Base-by-base conservation (phyloP, 1,284 basidiomycete genomes). In the Ganoderma lingzhi region DNA sequence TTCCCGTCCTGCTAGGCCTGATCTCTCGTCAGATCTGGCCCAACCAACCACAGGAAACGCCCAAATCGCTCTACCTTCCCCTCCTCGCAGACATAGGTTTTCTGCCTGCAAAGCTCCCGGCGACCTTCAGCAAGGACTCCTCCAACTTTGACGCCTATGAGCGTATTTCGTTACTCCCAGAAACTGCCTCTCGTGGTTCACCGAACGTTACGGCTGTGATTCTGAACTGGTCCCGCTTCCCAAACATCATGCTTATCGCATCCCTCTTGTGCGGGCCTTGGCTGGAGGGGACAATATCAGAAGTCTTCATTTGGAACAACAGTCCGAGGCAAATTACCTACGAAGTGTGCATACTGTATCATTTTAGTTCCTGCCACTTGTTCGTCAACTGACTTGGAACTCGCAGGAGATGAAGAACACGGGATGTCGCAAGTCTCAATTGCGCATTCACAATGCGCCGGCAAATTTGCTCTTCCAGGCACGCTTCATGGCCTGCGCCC, bases 231-330 rank as follows among this genome's bases (percentile, higher is more conserved):
- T 87, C 86, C 56, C 84, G 89, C 39, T 82, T 90, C 44, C 78
- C 82, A 0, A 92, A 92, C 73, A 88, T 92, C 53, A 76, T 87
- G 48, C 81, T 81, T 62, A 89, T 92, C 67, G 83, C 82, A 17
- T 82, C 84, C 32, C 74, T 84, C 30, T 80, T 92, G 14, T 92
- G 90, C 74, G 79, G 78, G 4, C 74, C 82, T 6, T 80, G 80
- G 73, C 78, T 90, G 44, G 78, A 85, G n/a, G 80, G 83, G 65
- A 83, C 84, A 6, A 80, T 92, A 42, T 80, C 83, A 14, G 80
- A 83, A 65, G 82, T 92, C 2, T 77, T 86, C 51, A 79, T 92
- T 15, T 93, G 90, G 90, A 92, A 92, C 69, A 91, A 92, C 75
- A 88, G 79, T 75, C 86, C 87, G 2, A 76, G 77, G 19, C 70